Conservation (phyloP, 169 alveolate species). For the Miamiensis avidus region DNA sequence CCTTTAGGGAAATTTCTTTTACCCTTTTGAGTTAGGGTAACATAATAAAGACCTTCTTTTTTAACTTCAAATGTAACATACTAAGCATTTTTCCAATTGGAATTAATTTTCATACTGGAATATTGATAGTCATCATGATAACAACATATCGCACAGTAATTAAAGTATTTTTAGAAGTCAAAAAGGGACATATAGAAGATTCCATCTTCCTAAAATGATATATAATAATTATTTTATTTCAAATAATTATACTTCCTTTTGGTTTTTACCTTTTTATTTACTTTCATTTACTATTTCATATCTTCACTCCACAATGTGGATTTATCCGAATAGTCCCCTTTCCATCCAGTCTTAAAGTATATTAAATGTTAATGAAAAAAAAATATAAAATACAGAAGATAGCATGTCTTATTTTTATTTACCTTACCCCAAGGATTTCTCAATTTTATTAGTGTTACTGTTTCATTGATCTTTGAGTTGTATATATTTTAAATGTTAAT, state of each 20-base stretch:
- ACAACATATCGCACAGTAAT: constrained; percentile 47
- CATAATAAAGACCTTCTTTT: constrained; percentile 25
- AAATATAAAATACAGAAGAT: background rate
- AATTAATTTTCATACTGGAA: constrained; percentile 8
- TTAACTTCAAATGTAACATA: constrained; percentile 17
- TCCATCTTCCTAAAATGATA: constrained; percentile 38
- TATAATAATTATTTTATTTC: no score
- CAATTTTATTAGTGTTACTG: constrained; percentile 38
- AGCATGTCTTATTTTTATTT: background rate
- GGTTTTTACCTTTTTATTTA: background rate
- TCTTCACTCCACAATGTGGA: constrained; percentile 52
- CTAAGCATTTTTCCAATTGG: constrained; percentile 7
- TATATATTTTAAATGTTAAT: constrained; percentile 20
- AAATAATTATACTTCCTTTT: no score
- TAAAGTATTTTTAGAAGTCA: constrained; percentile 49
- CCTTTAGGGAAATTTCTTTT: background rate
- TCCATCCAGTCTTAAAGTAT: constrained; percentile 22
- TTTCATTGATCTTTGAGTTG: constrained; percentile 25
- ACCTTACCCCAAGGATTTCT: constrained; percentile 64
- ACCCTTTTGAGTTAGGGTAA: background rate
- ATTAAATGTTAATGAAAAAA: background rate
- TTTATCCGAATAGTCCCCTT: constrained; percentile 57
- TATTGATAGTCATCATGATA: constrained; percentile 32
- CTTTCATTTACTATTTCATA: constrained; percentile 37
- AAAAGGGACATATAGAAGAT: constrained; percentile 45